Conservation (phyloP, 495 filamentous ascomycete genomes). For the Collariella sp. region DNA sequence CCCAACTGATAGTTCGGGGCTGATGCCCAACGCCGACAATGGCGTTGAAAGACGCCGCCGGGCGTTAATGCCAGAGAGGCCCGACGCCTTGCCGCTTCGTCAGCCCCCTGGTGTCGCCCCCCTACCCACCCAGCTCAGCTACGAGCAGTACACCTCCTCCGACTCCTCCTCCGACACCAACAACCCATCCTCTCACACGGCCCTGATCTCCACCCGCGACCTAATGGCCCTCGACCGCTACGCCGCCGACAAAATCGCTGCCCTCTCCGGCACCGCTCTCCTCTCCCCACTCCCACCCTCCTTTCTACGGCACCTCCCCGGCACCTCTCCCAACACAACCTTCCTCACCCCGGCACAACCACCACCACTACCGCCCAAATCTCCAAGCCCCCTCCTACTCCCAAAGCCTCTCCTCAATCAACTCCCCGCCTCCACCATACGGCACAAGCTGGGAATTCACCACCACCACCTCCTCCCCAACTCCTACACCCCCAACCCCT, state of each 20-base stretch:
- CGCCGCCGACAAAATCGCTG: constrained; percentile 21
- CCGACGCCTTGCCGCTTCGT: constrained; percentile 11
- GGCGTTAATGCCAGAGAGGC: constrained; percentile 9
- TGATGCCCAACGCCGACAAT: constrained; percentile 15
- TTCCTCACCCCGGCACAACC: constrained; percentile 19
- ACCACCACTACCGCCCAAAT: constrained; percentile 16
- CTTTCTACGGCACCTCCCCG: constrained; percentile 22
- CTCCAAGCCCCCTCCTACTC: constrained; percentile 23
- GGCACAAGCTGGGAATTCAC: constrained; percentile 21
- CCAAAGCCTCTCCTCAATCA: constrained; percentile 9
- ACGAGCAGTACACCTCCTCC: constrained; percentile 28
- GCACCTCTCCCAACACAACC: constrained; percentile 23
- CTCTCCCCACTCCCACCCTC: constrained; percentile 17
- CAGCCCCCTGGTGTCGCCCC: constrained; percentile 13
- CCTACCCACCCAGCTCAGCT: constrained; percentile 24
- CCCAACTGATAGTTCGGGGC: constrained; percentile 19
- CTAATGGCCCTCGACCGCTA: constrained; percentile 34
- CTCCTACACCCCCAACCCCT: neutral
- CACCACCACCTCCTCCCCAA: constrained; percentile 1
- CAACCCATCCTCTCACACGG: constrained; percentile 19
- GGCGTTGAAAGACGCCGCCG: constrained; percentile 30
- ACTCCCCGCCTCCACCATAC: constrained; percentile 22
- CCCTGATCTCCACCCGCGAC: constrained; percentile 39
- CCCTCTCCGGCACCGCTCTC: constrained; percentile 27
- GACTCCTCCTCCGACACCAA: constrained; percentile 24